phyloP scores from a whole-genome alignment of 208 protist species.

The Crithidia fasciculata region DNA sequence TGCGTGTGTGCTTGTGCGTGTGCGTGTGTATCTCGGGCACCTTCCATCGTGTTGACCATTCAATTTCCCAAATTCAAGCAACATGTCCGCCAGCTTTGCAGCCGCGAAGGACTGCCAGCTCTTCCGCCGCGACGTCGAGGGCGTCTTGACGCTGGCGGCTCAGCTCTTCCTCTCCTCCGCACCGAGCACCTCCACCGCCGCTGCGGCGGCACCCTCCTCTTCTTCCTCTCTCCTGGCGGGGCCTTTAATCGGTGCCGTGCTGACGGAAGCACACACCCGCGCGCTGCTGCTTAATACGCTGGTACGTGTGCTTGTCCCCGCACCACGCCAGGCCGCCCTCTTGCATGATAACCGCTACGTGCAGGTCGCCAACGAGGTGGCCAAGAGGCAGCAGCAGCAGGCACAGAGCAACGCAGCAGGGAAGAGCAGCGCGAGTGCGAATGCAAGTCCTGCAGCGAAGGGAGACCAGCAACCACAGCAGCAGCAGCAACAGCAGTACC shows the following conservation, averaged over 20 bases:
- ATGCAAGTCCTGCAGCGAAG: no score
- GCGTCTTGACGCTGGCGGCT: conserved; percentile 54
- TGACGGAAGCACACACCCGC: conserved; percentile 59
- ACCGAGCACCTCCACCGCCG: not conserved
- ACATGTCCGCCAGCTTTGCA: conserved; percentile 61
- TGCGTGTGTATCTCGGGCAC: conserved; percentile 3
- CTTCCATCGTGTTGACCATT: no score
- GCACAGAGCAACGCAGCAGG: not conserved
- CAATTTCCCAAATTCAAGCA: not conserved
- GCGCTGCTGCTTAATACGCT: conserved; percentile 46
- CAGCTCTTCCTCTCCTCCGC: conserved; percentile 25
- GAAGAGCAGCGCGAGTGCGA: not conserved
- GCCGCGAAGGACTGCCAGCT: conserved; percentile 67
- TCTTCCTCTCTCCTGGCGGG: conserved; percentile 7
- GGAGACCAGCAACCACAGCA: not conserved
- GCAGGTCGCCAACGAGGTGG: conserved; percentile 14
- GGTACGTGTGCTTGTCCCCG: conserved; percentile 67
- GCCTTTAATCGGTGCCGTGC: conserved; percentile 30
- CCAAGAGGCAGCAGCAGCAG: conserved; percentile 21
- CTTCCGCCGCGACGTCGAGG: conserved; percentile 52
- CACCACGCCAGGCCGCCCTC: conserved; percentile 44
- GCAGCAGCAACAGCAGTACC: conserved; percentile 31
- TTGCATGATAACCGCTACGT: conserved; percentile 64
- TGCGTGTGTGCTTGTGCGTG: not conserved
- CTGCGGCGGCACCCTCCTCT: conserved; percentile 9